Conservation (phyloP, 1,139 yeast genomes). For the Kodamaea alishanica region DNA sequence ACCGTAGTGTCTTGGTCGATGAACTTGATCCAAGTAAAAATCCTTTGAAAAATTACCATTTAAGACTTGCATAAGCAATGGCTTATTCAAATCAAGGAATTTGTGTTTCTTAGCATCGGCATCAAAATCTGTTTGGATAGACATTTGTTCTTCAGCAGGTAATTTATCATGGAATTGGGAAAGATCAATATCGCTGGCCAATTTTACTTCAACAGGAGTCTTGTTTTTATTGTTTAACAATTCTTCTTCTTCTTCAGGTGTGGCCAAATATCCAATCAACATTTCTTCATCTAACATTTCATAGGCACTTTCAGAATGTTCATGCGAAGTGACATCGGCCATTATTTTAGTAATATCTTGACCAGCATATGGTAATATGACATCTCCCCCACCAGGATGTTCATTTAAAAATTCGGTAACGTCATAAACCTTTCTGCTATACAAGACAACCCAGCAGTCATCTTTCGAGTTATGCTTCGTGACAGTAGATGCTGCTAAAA, state of each 20-base stretch:
- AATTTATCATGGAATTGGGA: slow-evolving; percentile 55
- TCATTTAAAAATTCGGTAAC: slow-evolving; percentile 74
- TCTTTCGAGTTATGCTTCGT: slow-evolving; percentile 45
- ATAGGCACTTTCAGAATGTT: slow-evolving; percentile 82
- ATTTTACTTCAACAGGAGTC: slow-evolving; percentile 42
- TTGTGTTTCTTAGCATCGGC: slow-evolving; percentile 73
- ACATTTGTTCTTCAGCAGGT: slow-evolving; percentile 68
- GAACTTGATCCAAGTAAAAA: slow-evolving; percentile 92
- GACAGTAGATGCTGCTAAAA: slow-evolving; percentile 38
- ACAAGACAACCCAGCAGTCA: slow-evolving; percentile 77
- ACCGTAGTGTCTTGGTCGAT: slow-evolving; percentile 85
- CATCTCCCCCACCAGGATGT: slow-evolving; percentile 85
- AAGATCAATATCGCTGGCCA: slow-evolving; percentile 25
- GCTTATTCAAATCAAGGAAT: slow-evolving; percentile 80
- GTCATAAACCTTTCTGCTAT: slow-evolving; percentile 73
- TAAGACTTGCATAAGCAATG: slow-evolving; percentile 76
- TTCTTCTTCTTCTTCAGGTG: slow-evolving; percentile 42
- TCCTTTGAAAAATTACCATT: slow-evolving; percentile 74
- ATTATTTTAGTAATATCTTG: slow-evolving; percentile 76
- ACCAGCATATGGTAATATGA: slow-evolving; percentile 75
- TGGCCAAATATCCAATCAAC: slow-evolving; percentile 48
- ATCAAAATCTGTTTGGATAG: slow-evolving; percentile 72
- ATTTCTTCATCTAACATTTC: slow-evolving; percentile 79
- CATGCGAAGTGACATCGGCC: slow-evolving; percentile 66
- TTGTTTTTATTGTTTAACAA: slow-evolving; percentile 39